phyloP scores from a whole-genome alignment of 2,329 filamentous ascomycete species.

The Diaporthe amygdali region DNA sequence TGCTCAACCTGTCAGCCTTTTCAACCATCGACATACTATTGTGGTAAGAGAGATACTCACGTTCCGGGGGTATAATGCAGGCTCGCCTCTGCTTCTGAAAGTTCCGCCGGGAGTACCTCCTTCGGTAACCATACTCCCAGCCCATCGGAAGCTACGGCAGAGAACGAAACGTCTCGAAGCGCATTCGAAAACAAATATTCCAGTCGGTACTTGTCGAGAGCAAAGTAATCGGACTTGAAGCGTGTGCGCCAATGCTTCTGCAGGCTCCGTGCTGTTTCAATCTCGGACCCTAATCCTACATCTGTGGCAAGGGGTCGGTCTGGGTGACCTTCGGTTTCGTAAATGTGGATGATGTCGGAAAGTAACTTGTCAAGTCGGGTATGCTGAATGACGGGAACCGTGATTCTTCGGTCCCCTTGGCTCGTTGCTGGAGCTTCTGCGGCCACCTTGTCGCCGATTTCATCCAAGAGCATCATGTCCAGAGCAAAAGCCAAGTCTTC shows the following conservation, averaged over 20 bases:
- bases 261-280: constrained; percentile 6
- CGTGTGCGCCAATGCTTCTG: constrained; percentile 18
- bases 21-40: not conserved
- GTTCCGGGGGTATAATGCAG: constrained; percentile 7
- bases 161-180: constrained; percentile 19
- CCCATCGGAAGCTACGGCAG: constrained; percentile 14
- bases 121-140: constrained; percentile 13
- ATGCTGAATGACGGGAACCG: constrained; percentile 9
- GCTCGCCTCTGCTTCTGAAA: constrained; percentile 21
- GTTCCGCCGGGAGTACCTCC: not conserved
- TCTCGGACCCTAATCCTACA: not conserved
- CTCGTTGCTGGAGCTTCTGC: not conserved
- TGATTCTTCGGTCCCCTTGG: not conserved
- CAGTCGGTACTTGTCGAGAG: constrained; percentile 11
- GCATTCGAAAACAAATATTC: not conserved
- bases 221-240: constrained; percentile 21
- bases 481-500: constrained; percentile 22
- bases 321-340: not conserved
- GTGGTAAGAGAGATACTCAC: not conserved
- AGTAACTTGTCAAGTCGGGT: constrained; percentile 23
- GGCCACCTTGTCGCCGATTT: constrained; percentile 6
- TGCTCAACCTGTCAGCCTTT: constrained; percentile 32
- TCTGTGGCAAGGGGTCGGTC: not conserved
- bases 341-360: constrained; percentile 17
- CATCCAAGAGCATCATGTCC: constrained; percentile 20